phyloP scores from a whole-genome alignment of 2,329 filamentous ascomycete species.

The Diaporthe sp. region DNA sequence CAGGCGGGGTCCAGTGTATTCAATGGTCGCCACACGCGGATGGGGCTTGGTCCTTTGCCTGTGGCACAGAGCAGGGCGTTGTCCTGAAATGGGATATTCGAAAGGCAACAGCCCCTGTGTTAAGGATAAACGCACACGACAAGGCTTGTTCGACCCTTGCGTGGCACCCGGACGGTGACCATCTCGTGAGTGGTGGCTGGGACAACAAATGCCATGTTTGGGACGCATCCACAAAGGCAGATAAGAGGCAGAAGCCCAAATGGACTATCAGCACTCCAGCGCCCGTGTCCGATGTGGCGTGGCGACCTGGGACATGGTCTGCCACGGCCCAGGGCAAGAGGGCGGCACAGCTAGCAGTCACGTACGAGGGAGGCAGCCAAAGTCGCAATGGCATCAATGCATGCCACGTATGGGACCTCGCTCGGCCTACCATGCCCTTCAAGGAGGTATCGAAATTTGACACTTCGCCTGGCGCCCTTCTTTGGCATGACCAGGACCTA shows the following conservation, averaged over 20 bases:
- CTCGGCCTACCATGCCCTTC: conserved; percentile 73
- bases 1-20: conserved; percentile 70
- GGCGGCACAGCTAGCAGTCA: conserved; percentile 70
- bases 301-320: conserved; percentile 75
- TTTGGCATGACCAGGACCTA: conserved; percentile 74
- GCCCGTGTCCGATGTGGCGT: conserved; percentile 67
- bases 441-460: conserved; percentile 73
- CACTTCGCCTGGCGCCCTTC: conserved; percentile 64
- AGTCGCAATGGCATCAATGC: conserved; percentile 66
- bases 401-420: conserved; percentile 77
- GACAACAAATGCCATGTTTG: conserved; percentile 73
- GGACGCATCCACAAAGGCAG: conserved; percentile 69
- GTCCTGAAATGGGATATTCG: conserved; percentile 74
- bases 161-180: conserved; percentile 76
- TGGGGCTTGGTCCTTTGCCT: conserved; percentile 69
- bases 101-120: conserved; percentile 61
- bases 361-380: conserved; percentile 67
- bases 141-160: conserved; percentile 68
- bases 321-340: conserved; percentile 69
- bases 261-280: conserved; percentile 71
- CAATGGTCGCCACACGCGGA: conserved; percentile 70
- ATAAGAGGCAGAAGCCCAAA: conserved; percentile 73
- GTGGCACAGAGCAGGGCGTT: conserved; percentile 70
- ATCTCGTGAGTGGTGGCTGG: conserved; percentile 71
- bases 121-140: conserved; percentile 71